Evolutionary conservation across 257 asterid genomes (phyloP).

Genomic region (Solanum dulcamara): DNA sequence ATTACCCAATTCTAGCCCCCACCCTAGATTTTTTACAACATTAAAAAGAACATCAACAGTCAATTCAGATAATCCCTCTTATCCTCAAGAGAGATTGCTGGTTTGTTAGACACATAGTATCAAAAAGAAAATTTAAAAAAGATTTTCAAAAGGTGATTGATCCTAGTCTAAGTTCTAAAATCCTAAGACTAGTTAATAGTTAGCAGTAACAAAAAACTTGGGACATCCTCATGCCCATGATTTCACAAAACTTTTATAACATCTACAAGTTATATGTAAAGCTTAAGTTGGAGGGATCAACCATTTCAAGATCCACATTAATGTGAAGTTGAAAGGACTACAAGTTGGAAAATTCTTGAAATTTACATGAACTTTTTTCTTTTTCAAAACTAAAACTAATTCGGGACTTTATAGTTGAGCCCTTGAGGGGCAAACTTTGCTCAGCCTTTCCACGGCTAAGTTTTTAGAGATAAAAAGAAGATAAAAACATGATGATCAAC

Average conservation of each 20-base stretch:
- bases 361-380: not conserved
- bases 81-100: not conserved
- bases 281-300: conserved; percentile 13
- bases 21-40: not conserved
- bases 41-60: not conserved
- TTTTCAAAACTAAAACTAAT: not conserved
- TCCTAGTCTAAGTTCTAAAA: conserved; percentile 49
- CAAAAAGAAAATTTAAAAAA: not conserved
- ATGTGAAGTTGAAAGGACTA: conserved; percentile 17
- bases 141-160: conserved; percentile 9
- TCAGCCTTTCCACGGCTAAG: conserved; percentile 40
- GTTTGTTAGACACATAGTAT: conserved; percentile 7
- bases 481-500: conserved; percentile 14
- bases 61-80: not conserved
- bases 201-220: conserved; percentile 21
- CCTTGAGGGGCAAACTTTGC: conserved; percentile 1
- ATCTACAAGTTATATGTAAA: conserved; percentile 9
- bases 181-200: conserved; percentile 29
- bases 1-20: not conserved
- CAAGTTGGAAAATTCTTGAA: not conserved
- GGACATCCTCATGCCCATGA: conserved; percentile 40
- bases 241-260: conserved; percentile 17
- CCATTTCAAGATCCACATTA: conserved; percentile 23
- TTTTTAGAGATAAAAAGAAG: not conserved
- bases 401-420: not conserved